Evolutionary conservation across 306 rosid genomes (phyloP), one percentile per base, ranked within the genome.

Genomic region (Fragaria nilgerrensis): DNA sequence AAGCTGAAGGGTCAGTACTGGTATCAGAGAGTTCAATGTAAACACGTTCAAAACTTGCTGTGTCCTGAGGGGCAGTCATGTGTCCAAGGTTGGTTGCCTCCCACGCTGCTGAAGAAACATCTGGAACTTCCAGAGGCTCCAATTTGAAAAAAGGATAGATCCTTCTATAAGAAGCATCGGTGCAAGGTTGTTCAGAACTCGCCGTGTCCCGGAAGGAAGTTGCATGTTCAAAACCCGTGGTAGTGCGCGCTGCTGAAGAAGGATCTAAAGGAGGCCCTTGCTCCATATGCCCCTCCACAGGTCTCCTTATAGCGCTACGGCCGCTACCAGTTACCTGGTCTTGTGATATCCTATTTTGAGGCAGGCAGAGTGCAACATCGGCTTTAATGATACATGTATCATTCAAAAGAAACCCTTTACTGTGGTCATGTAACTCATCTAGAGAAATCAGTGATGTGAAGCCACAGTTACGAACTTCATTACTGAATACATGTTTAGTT

Each of bases 351-450:
- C 3, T 58, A 23, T 22, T 23, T 22, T 58, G 32, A 58, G 32
- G 34, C 34, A 22, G 23, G 34, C 29, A 23, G 27, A 58, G 16
- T 58, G 34, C 64, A 37, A 66, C 45, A 14, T 17, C 1, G 7
- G 71, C 71, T 66, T 36, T 17, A 36, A 66, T 36, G 47, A 66
- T 66, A 11, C 71, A 36, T 41, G 43, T 36, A 66, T 66, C 71
- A 9, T 29, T 36, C n/a, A 66, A 47, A 66, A 66, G 48, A 66
- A 29, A 37, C 15, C 71, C 71, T 66, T n/a, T 32, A 66, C 47
- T 10, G 1, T 4, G 12, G 43, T 37, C 47, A 9, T 66, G 48
- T 41, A 37, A 66, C 25, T 66, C 71, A 66, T 32, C 44, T 2
- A 36, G 48, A 36, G 71, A 23, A 20, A 66, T 29, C 9, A 66